A percentile compares a stretch with the other conserved stretches of the same genome.
phyloP scores from a whole-genome alignment of 306 rosid genomes.

The Vigna hirtella region DNA sequence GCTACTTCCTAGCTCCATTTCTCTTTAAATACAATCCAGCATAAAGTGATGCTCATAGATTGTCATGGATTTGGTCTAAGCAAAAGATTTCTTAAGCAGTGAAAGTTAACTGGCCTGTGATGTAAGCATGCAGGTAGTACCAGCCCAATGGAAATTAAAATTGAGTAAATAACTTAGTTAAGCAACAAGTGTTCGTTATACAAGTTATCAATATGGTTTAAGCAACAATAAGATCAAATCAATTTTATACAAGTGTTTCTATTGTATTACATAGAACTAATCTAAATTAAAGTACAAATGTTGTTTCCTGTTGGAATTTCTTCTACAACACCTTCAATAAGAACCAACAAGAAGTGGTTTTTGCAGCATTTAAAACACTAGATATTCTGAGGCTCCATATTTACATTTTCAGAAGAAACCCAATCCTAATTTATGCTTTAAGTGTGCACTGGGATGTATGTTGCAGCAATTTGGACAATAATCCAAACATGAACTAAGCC shows the following conservation, averaged over 20 bases:
- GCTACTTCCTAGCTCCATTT: conserved; percentile 9
- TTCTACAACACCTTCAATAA: too few species aligned
- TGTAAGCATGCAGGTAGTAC: conserved; percentile 32
- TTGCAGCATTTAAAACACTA: too few species aligned
- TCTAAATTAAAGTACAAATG: neutral
- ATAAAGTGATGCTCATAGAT: conserved; percentile 2
- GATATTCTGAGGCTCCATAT: too few species aligned
- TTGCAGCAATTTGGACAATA: too few species aligned
- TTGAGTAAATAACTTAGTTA: neutral
- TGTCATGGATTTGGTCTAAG: conserved; percentile 22
- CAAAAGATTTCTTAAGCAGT: conserved; percentile 31
- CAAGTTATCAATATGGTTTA: neutral
- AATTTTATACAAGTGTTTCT: neutral
- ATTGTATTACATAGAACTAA: neutral
- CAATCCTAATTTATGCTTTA: too few species aligned
- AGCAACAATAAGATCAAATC: neutral
- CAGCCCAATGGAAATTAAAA: neutral
- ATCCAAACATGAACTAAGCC: too few species aligned
- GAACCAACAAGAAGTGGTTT: too few species aligned
- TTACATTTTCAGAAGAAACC: too few species aligned
- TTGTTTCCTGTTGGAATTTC: neutral
- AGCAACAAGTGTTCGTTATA: neutral
- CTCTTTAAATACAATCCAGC: neutral
- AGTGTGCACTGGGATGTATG: too few species aligned
- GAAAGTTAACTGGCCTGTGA: neutral